Conservation (phyloP, 1,139 yeast genomes). For the Blastobotrys malaysiensis region DNA sequence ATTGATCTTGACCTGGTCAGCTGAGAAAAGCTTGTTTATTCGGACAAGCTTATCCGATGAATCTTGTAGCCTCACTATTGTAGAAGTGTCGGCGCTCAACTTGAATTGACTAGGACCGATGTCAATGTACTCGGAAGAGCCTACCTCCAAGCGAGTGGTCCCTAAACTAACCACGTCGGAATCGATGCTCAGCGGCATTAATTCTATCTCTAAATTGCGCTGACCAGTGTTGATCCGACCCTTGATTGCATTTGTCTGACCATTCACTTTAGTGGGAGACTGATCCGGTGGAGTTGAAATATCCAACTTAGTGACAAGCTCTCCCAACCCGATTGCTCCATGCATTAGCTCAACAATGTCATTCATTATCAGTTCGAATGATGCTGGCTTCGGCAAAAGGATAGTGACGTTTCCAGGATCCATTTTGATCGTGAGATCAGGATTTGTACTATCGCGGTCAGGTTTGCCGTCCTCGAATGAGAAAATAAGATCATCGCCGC, state of each 20-base stretch:
- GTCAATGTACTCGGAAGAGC: constrained; percentile 4
- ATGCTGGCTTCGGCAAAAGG: neutral
- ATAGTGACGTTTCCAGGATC: neutral
- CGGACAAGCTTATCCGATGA: constrained; percentile 11
- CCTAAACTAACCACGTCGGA: constrained; percentile 9
- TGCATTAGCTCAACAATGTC: constrained; percentile 15
- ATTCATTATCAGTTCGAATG: constrained; percentile 9
- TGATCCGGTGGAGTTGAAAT: constrained; percentile 1
- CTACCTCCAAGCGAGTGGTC: neutral
- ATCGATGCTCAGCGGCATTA: constrained; percentile 22
- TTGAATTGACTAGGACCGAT: constrained; percentile 2
- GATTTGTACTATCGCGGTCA: neutral
- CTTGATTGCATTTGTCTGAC: constrained; percentile 19
- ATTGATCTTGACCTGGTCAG: constrained; percentile 9
- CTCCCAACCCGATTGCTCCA: constrained; percentile 1
- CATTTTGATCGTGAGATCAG: neutral
- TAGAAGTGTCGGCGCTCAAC: constrained; percentile 4
- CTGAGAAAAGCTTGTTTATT: constrained; percentile 7
- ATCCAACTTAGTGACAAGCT: neutral
- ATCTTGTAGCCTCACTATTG: constrained; percentile 11
- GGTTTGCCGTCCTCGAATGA: neutral
- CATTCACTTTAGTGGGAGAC: constrained; percentile 6
- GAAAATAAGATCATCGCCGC: neutral
- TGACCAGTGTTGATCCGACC: constrained; percentile 14
- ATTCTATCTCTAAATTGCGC: constrained; percentile 11